Evolutionary conservation across 1,284 basidiomycete genomes (phyloP), one percentile per base, ranked within the genome.

Genomic region (Marasmius fiardii): DNA sequence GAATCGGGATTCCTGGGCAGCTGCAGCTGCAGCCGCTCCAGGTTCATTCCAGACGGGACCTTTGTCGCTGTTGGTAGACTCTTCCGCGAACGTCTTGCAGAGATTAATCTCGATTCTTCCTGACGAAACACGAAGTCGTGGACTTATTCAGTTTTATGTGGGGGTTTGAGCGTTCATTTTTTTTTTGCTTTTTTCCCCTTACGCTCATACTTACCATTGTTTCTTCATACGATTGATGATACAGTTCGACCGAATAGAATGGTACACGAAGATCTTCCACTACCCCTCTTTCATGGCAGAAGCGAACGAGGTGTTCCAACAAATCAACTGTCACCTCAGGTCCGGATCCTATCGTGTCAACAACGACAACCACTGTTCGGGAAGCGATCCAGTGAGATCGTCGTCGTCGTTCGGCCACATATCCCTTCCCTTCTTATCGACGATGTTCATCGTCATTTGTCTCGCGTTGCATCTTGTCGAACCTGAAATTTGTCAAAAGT

Each of bases 391-490:
- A n/a, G n/a, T n/a, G n/a, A n/a, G n/a, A n/a, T n/a, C n/a, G n/a
- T n/a, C 10, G 28, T 31, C 5, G 28, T 31, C 28, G 4, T 4
- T 41, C 39, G 39, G 23, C 35, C 57, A 55, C 14, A 43, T 60
- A 24, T 54, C 52, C 6, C 11, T 64, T 39, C 56, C 58, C 6
- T 64, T 61, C 37, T 56, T 65, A 33, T 61, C 55, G 4, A 59
- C 64, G n/a, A 58, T 61, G 50, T 62, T 61, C 43, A 65, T 64
- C 63, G 64, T 64, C 3, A 41, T 63, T 16, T 64, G 64, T 49
- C 57, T 65, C n/a, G 53, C 62, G 11, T 44, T 65, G 1, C 63
- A 65, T 50, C 58, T 65, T 20, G 63, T 63, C 18, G 64, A 65
- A 45, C 58, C 62, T 2, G 44, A 55, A 6, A 55, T 62, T n/a